Evolutionary conservation across 768 basidiomycete species (phyloP), one percentile per base, ranked within the genome.

Genomic region (Podaxis rugospora): DNA sequence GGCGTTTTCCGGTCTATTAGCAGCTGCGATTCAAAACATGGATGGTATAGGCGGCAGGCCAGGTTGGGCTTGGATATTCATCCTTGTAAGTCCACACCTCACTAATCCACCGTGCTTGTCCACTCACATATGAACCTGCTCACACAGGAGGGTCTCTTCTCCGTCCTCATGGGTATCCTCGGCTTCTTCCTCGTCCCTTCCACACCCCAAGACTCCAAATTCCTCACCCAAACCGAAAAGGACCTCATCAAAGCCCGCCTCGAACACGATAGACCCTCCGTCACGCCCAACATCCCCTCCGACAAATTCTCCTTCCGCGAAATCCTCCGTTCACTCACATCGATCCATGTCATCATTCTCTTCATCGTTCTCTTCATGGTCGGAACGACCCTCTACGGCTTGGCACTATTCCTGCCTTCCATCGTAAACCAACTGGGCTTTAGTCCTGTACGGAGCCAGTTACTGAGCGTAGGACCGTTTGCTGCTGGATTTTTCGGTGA

Each of bases 1-100:
- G 1, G 81, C 83, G 0, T 86, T 87, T 65, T 86, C 85, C 4
- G 88, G 88, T 46, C 71, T 89, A 5, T 76, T 90, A 1, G 86
- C 87, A 0, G 75, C 83, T 35, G 85, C 77, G 1, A 86, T 90
- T 53, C 66, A 76, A n/a, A 70, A 83, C 13, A 83, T 90, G 76
- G 69, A 85, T 49, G 83, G 82, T 11, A 70, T 77, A 21, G 71
- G 71, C 1, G 81, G 83, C 4, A 77, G 72, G 56, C 74, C 80
- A 1, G 87, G 83, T 0, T 89, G 87, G 87, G 37, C 51, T n/a
- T 72, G 71, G 71, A 72, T 72, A 16, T 72, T 72, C 54, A 72
- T 72, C 59, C 61, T 72, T 35, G 71, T 72, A 46, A 21, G 66
- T 61, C 18, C 50, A 25, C 35, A 14, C 18, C 25, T 27, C 55